Conservation (phyloP, 2,329 filamentous ascomycete genomes). For the Pyricularia pennisetigena region DNA sequence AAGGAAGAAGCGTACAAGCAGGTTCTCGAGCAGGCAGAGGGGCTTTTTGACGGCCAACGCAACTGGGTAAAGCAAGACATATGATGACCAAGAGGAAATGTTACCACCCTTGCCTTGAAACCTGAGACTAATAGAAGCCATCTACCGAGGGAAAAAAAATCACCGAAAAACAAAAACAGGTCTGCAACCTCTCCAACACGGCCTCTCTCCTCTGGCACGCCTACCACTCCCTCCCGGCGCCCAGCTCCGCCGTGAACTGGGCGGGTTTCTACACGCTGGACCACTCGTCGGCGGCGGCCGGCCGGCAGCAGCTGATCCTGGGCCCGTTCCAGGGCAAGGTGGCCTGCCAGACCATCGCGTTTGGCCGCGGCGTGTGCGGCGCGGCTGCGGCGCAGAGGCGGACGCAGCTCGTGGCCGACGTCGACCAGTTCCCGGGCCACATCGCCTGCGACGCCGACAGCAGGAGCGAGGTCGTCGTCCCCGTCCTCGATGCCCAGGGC, state of each 20-base stretch:
- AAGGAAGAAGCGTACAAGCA: slow-evolving; percentile 69
- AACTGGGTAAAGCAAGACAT: slow-evolving; percentile 56
- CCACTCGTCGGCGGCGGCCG: slow-evolving; percentile 26
- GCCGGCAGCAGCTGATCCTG: slow-evolving; percentile 51
- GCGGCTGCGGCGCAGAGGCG: slow-evolving; percentile 47
- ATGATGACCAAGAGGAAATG: no score
- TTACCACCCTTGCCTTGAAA: neutral
- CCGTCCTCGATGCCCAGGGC: slow-evolving; percentile 38
- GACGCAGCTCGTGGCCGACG: slow-evolving; percentile 61
- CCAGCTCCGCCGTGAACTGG: slow-evolving; percentile 66
- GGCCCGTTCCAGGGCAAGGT: slow-evolving; percentile 74
- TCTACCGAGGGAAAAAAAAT: neutral
- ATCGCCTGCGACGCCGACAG: slow-evolving; percentile 73
- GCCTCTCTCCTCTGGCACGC: slow-evolving; percentile 73
- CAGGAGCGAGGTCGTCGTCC: slow-evolving; percentile 74
- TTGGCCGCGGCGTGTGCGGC: slow-evolving; percentile 68
- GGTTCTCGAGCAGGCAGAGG: slow-evolving; percentile 59
- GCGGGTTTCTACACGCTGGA: slow-evolving; percentile 67
- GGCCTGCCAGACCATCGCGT: slow-evolving; percentile 68
- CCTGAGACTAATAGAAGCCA: neutral
- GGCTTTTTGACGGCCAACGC: slow-evolving; percentile 60
- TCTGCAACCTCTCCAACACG: slow-evolving; percentile 66
- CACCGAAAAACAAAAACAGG: neutral
- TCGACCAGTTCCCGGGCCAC: slow-evolving; percentile 67
- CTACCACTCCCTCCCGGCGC: slow-evolving; percentile 59